A percentile compares a stretch with the other conserved stretches of the same genome.
These are phyloP conservation scores for Globisporangium ultimum DNA, from an alignment of 352 stramenopile genomes.

Conservation along the genomic window DNA sequence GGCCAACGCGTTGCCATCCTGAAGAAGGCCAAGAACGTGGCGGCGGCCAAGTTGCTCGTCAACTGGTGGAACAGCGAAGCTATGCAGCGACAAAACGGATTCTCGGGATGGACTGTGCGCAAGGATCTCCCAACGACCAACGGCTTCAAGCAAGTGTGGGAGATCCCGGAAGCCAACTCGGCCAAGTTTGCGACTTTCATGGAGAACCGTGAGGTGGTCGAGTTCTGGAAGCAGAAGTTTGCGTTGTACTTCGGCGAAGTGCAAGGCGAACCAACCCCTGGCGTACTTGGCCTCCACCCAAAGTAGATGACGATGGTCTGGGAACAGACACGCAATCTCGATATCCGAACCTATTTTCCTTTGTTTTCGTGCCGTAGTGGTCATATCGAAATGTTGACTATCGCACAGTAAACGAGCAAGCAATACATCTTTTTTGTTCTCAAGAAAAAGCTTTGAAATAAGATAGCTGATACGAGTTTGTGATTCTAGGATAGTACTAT, in stretches of 20 bases:
- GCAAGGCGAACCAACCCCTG: slow-evolving; percentile 32
- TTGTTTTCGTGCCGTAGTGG: too few species aligned
- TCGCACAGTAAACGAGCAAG: too few species aligned
- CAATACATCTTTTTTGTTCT: too few species aligned
- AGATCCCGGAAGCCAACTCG: slow-evolving; percentile 27
- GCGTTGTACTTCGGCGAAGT: slow-evolving; percentile 56
- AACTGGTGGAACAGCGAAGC: slow-evolving; percentile 47
- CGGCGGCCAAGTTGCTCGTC: slow-evolving; percentile 52
- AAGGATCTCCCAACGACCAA: slow-evolving; percentile 31
- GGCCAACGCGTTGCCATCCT: slow-evolving; percentile 56
- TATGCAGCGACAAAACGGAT: slow-evolving; percentile 36
- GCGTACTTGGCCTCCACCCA: slow-evolving; percentile 33
- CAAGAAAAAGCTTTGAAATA: too few species aligned
- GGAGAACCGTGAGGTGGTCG: slow-evolving; percentile 38
- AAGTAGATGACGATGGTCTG: too few species aligned
- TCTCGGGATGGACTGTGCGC: slow-evolving; percentile 22
- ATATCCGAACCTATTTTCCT: too few species aligned
- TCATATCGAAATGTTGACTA: too few species aligned
- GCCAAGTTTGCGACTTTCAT: slow-evolving; percentile 44
- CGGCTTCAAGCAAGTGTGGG: slow-evolving; percentile 28
- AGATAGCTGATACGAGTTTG: too few species aligned
- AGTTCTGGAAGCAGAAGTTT: slow-evolving; percentile 42
- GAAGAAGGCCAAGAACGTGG: slow-evolving; percentile 47
- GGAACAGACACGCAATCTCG: too few species aligned
- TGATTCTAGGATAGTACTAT: too few species aligned